Evolutionary conservation across 106 monocot genomes (phyloP).

Genomic region (Iris macrosiphon): DNA sequence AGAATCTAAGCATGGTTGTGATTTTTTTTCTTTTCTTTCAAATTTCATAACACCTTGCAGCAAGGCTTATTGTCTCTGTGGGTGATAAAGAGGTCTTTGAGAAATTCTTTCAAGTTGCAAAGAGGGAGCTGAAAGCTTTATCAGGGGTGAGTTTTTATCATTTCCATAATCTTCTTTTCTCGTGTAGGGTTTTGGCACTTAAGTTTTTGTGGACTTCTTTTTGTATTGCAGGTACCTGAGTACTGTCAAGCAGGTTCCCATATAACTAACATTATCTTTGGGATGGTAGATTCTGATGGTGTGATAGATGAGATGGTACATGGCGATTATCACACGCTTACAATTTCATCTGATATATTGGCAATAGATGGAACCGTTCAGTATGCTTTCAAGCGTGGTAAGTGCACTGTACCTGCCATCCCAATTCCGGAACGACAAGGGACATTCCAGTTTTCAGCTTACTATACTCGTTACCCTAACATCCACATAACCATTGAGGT

Average conservation of each 20-base stretch:
- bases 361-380: slow-evolving; percentile 12
- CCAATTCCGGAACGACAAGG: slow-evolving; percentile 13
- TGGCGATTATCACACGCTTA: slow-evolving; percentile 24
- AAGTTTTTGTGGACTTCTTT: background rate
- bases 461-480: slow-evolving; percentile 14
- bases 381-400: slow-evolving; percentile 18
- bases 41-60: background rate
- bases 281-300: slow-evolving; percentile 27
- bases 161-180: background rate
- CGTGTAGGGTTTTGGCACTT: background rate
- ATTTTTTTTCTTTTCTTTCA: background rate
- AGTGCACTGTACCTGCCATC: slow-evolving; percentile 15
- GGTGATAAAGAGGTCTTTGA: slow-evolving; percentile 9
- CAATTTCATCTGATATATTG: slow-evolving; percentile 5
- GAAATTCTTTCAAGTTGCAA: slow-evolving; percentile 7
- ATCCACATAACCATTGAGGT: slow-evolving; percentile 19
- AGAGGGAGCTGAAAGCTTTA: slow-evolving; percentile 23
- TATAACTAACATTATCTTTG: slow-evolving; percentile 19
- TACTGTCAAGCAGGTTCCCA: slow-evolving; percentile 10
- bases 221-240: slow-evolving; percentile 11
- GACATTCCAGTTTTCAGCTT: slow-evolving; percentile 10
- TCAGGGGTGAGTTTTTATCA: slow-evolving; percentile 13
- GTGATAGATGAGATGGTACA: slow-evolving; percentile 17
- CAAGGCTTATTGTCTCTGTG: background rate
- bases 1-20: too few relatives aligned